Evolutionary conservation across 2,329 filamentous ascomycete genomes (phyloP).

Genomic region (Scytalidium lignicola): DNA sequence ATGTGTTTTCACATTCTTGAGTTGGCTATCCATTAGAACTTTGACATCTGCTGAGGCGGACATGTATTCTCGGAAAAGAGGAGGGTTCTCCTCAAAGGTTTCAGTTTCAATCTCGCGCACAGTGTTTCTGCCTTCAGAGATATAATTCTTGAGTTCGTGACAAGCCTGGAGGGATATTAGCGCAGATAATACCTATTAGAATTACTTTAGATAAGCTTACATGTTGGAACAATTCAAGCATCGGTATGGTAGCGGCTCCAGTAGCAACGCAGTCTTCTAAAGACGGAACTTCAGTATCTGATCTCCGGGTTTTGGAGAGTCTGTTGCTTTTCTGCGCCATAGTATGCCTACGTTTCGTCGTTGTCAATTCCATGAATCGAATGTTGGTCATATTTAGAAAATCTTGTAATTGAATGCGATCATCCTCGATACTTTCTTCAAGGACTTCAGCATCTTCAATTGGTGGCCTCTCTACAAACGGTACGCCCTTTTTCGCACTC

Average conservation of each 20-base stretch:
- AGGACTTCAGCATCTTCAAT: slow-evolving; percentile 42
- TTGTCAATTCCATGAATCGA: slow-evolving; percentile 97
- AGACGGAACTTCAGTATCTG: slow-evolving; percentile 39
- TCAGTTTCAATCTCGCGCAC: slow-evolving; percentile 88
- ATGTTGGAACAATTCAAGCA: slow-evolving; percentile 92
- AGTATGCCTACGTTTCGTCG: slow-evolving; percentile 86
- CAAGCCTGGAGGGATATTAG: slow-evolving; percentile 55
- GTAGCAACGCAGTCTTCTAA: slow-evolving; percentile 80
- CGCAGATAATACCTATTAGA: slow-evolving; percentile 3
- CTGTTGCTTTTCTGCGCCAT: slow-evolving; percentile 50
- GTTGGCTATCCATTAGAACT: slow-evolving; percentile 87
- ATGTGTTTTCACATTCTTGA: slow-evolving; percentile 95
- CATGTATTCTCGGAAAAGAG: slow-evolving; percentile 87
- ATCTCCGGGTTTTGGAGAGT: slow-evolving; percentile 26
- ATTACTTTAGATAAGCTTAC: slow-evolving; percentile 37
- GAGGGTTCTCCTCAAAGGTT: slow-evolving; percentile 84
- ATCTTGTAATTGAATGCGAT: slow-evolving; percentile 77
- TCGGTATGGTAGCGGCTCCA: slow-evolving; percentile 84
- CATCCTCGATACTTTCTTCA: slow-evolving; percentile 34
- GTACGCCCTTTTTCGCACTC: slow-evolving; percentile 34
- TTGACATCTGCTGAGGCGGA: slow-evolving; percentile 79
- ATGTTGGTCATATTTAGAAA: slow-evolving; percentile 96
- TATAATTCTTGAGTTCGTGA: slow-evolving; percentile 93
- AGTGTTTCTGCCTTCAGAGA: slow-evolving; percentile 84
- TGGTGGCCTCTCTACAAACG: slow-evolving; percentile 36